A percentile compares a stretch with the other conserved stretches of the same genome.
Conservation (phyloP, 106 monocot species). For the Iris macrosiphon region DNA sequence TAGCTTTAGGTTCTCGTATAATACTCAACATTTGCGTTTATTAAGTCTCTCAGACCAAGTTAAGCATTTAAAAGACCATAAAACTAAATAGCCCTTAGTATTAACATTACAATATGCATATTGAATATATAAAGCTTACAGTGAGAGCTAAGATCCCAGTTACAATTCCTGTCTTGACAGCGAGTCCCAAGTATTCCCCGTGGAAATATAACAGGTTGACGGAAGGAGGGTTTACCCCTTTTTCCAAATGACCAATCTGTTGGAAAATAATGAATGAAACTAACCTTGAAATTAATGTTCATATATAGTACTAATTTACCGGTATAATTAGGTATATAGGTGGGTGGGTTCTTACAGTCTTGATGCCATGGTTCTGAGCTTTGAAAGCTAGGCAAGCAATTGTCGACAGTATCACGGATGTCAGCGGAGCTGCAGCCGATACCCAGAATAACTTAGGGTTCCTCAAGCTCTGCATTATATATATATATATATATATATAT, state of each 20-base stretch:
- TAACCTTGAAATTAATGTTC: background rate
- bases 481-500: background rate
- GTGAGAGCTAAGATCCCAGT: conserved; percentile 70
- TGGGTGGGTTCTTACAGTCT: conserved; percentile 32
- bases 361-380: conserved; percentile 49
- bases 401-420: conserved; percentile 66
- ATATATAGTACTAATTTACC: background rate
- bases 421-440: conserved; percentile 70
- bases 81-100: no score
- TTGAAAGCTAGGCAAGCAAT: conserved; percentile 35
- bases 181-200: conserved; percentile 34
- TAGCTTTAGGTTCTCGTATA: no score
- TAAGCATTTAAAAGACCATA: no score
- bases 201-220: conserved; percentile 44
- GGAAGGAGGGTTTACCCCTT: conserved; percentile 72
- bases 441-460: conserved; percentile 75
- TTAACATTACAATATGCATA: no score
- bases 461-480: conserved; percentile 54
- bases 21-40: no score
- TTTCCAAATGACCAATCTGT: conserved; percentile 61
- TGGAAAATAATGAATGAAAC: background rate
- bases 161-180: conserved; percentile 55
- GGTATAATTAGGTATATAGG: background rate
- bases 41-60: no score
- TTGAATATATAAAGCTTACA: no score